Conservation (phyloP, 768 basidiomycete species). For the Cubamyces lactineus region DNA sequence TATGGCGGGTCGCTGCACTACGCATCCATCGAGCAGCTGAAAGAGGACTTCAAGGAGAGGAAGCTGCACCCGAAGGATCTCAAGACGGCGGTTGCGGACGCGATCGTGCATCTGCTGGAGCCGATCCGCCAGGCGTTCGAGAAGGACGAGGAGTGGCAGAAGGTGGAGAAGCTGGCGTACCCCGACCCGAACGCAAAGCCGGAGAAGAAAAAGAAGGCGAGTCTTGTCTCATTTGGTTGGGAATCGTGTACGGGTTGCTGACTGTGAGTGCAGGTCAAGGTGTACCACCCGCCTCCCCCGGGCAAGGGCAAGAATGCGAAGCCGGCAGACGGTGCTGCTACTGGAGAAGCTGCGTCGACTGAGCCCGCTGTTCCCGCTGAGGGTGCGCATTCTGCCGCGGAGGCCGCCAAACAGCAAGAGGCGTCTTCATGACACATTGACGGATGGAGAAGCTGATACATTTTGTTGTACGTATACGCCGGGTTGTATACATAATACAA, state of each 20-base stretch:
- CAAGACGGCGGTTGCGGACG: slow-evolving; percentile 76
- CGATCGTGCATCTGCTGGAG: slow-evolving; percentile 72
- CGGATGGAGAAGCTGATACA: neutral
- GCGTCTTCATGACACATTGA: neutral
- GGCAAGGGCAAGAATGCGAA: slow-evolving; percentile 69
- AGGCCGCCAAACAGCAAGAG: slow-evolving; percentile 17
- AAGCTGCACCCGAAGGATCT: slow-evolving; percentile 89
- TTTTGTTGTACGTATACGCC: slow-evolving; percentile 6
- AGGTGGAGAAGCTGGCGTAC: slow-evolving; percentile 78
- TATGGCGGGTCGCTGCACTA: slow-evolving; percentile 84
- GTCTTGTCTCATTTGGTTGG: slow-evolving; percentile 1
- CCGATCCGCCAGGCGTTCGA: slow-evolving; percentile 83
- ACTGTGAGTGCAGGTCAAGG: slow-evolving; percentile 59
- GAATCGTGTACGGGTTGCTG: neutral
- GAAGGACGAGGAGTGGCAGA: slow-evolving; percentile 79
- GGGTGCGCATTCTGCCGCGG: slow-evolving; percentile 7
- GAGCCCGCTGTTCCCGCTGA: neutral
- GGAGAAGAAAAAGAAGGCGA: slow-evolving; percentile 61
- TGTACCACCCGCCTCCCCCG: slow-evolving; percentile 82
- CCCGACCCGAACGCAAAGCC: slow-evolving; percentile 71
- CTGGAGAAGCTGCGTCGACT: slow-evolving; percentile 8
- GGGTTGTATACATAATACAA: too few relatives aligned
- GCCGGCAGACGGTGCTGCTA: slow-evolving; percentile 30
- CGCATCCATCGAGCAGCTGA: slow-evolving; percentile 61
- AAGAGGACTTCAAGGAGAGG: slow-evolving; percentile 74